Conservation (phyloP, 371 early-diverging fungal genomes). For the Mucor racemosus region DNA sequence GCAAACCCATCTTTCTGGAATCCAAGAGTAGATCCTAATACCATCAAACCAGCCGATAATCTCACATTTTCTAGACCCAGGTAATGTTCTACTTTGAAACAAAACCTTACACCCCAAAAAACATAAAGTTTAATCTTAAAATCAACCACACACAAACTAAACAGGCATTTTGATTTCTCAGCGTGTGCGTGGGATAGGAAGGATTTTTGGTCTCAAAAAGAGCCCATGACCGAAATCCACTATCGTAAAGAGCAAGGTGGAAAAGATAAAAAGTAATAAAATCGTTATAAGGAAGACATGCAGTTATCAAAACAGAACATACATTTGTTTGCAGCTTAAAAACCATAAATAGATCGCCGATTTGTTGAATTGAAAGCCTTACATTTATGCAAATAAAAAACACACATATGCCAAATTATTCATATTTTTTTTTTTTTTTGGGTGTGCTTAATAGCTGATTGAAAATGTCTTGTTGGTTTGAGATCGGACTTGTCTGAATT, state of each 20-base stretch:
- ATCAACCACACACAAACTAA: background rate
- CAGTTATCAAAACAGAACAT: background rate
- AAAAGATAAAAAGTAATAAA: background rate
- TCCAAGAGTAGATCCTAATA: slow-evolving; percentile 19
- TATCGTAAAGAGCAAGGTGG: background rate
- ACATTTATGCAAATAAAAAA: too few relatives aligned
- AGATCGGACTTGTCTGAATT: too few relatives aligned
- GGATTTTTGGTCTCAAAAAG: slow-evolving; percentile 29
- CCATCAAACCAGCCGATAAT: slow-evolving; percentile 3
- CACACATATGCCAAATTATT: too few relatives aligned
- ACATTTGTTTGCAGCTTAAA: too few relatives aligned
- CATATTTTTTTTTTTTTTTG: too few relatives aligned
- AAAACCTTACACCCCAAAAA: background rate
- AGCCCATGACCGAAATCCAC: slow-evolving; percentile 14
- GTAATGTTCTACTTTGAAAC: slow-evolving; percentile 8
- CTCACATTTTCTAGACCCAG: slow-evolving; percentile 26
- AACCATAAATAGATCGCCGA: too few relatives aligned
- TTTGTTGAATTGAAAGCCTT: too few relatives aligned
- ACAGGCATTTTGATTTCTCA: slow-evolving; percentile 18
- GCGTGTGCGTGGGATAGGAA: slow-evolving; percentile 25
- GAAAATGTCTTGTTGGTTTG: too few relatives aligned
- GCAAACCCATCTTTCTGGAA: slow-evolving; percentile 24
- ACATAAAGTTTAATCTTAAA: background rate
- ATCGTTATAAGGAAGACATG: background rate
- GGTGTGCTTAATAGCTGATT: too few relatives aligned